phyloP scores from a whole-genome alignment of 2,329 filamentous ascomycete genomes.

The Zymoseptoria pseudotritici region DNA sequence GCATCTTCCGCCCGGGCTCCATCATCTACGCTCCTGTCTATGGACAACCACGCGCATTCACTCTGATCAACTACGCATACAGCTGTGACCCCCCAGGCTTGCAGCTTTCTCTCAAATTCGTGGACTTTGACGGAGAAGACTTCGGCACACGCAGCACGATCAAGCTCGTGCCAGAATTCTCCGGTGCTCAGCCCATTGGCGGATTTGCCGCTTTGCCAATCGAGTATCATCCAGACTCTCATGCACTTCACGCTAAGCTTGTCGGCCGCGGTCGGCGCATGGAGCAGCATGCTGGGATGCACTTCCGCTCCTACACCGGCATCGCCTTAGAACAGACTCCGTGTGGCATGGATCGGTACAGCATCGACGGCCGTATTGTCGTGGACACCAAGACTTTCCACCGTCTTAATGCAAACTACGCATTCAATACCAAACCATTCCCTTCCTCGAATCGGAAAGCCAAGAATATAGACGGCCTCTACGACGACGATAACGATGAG shows the following conservation, averaged over 20 bases:
- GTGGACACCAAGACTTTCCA: constrained; percentile 26
- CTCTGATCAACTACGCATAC: constrained; percentile 25
- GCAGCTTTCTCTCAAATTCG: constrained; percentile 22
- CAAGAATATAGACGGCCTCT: constrained; percentile 12
- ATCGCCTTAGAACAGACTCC: constrained; percentile 19
- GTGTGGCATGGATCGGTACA: constrained; percentile 18
- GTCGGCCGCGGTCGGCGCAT: constrained; percentile 20
- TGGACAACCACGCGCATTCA: constrained; percentile 27
- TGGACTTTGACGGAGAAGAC: constrained; percentile 30
- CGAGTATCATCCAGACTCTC: constrained; percentile 12
- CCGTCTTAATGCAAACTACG: constrained; percentile 20
- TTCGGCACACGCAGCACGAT: constrained; percentile 16
- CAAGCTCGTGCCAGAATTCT: constrained; percentile 15
- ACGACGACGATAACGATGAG: constrained; percentile 9
- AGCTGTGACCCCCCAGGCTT: constrained; percentile 20
- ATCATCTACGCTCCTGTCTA: constrained; percentile 23
- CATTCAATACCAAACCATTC: constrained; percentile 20
- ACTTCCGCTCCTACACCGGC: constrained; percentile 21
- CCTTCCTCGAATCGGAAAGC: constrained; percentile 2
- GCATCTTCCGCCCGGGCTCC: constrained; percentile 34
- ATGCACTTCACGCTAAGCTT: constrained; percentile 14
- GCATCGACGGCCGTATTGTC: constrained; percentile 23
- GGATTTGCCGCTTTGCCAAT: constrained; percentile 23
- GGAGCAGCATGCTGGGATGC: constrained; percentile 23
- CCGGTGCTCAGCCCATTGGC: constrained; percentile 16